A percentile compares a stretch with the other conserved stretches of the same genome.
Conservation (phyloP, 129 eudicot species). For the Ambrosia trifida region DNA sequence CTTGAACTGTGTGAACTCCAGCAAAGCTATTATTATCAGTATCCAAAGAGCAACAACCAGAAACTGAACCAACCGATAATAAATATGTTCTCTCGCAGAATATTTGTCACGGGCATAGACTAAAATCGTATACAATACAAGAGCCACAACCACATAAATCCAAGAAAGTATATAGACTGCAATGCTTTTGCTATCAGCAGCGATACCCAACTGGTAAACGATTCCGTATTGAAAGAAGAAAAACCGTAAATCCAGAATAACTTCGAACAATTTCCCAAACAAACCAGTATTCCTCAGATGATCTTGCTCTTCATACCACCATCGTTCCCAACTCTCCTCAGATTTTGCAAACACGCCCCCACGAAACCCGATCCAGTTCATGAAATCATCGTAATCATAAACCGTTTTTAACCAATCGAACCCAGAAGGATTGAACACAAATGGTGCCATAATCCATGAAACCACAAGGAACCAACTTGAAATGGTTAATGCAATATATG, state of each 20-base stretch:
- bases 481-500: slow-evolving; percentile 75
- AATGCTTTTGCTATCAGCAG: slow-evolving; percentile 68
- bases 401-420: slow-evolving; percentile 95
- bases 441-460: slow-evolving; percentile 95
- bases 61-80: slow-evolving; percentile 90
- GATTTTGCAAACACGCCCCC: slow-evolving; percentile 84
- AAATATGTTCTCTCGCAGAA: slow-evolving; percentile 74
- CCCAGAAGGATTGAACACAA: slow-evolving; percentile 85
- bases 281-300: slow-evolving; percentile 89
- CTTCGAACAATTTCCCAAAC: slow-evolving; percentile 73
- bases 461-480: slow-evolving; percentile 88
- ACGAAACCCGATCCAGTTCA: slow-evolving; percentile 87
- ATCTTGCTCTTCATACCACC: slow-evolving; percentile 99
- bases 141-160: slow-evolving; percentile 67
- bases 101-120: slow-evolving; percentile 76
- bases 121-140: slow-evolving; percentile 48
- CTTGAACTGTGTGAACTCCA: slow-evolving; percentile 59
- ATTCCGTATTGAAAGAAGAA: slow-evolving; percentile 95
- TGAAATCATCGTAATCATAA: slow-evolving; percentile 85
- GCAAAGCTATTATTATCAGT: slow-evolving; percentile 58
- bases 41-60: slow-evolving; percentile 54
- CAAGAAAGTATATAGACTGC: slow-evolving; percentile 88
- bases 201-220: slow-evolving; percentile 85
- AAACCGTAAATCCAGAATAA: slow-evolving; percentile 72
- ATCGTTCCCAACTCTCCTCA: slow-evolving; percentile 92